phyloP scores from a whole-genome alignment of 2,329 filamentous ascomycete species.

The Pyrenophora tritici-repentis region DNA sequence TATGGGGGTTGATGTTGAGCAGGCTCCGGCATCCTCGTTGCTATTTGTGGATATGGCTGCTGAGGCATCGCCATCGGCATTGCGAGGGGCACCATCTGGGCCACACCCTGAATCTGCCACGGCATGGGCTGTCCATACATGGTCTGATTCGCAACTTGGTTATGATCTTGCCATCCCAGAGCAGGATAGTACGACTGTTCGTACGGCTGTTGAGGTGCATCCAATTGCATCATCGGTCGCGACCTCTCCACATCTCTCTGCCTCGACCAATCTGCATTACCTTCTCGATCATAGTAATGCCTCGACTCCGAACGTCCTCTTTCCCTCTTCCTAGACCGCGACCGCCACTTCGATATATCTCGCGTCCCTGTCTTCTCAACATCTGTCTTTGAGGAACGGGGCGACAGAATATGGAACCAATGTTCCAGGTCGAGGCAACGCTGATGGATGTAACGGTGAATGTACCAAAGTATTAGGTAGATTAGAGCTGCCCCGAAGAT shows the following conservation, averaged over 20 bases:
- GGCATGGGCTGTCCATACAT: background rate
- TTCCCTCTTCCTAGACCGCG: conserved; percentile 5
- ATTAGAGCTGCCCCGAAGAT: conserved; percentile 29
- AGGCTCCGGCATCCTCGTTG: background rate
- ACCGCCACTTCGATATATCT: conserved; percentile 5
- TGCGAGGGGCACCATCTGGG: background rate
- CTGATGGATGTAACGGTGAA: conserved; percentile 23
- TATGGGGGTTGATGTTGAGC: conserved; percentile 3
- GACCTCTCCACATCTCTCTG: background rate
- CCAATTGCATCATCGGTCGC: conserved; percentile 3
- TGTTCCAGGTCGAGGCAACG: conserved; percentile 23
- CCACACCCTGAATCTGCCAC: conserved; percentile 3
- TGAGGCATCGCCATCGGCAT: background rate
- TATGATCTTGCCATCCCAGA: background rate
- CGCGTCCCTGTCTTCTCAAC: conserved; percentile 4
- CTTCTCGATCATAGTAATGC: conserved; percentile 1
- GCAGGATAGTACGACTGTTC: conserved; percentile 1
- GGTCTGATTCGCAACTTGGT: background rate
- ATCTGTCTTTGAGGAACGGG: background rate
- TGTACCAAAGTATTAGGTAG: conserved; percentile 23
- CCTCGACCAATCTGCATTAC: background rate
- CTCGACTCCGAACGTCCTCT: conserved; percentile 4
- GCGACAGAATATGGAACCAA: conserved; percentile 18
- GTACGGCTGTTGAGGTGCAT: conserved; percentile 1
- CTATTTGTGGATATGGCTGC: background rate